Evolutionary conservation across 768 basidiomycete species (phyloP).

Genomic region (Serpula lacrymans): DNA sequence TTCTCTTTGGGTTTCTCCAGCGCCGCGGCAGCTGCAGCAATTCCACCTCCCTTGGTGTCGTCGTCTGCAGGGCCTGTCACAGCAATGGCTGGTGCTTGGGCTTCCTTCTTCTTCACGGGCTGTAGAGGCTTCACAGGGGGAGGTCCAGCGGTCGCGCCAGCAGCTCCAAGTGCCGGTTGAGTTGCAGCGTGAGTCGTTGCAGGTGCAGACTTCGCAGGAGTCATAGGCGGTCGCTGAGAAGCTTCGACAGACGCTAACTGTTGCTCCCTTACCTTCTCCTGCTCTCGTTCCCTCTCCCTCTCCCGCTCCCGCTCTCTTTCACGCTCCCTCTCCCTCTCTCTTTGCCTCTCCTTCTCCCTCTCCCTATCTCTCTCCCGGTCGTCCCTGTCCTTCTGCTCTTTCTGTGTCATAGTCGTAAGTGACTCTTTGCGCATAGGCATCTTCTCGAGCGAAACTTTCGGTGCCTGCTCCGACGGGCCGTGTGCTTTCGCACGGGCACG

Average conservation of each 20-base stretch:
- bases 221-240: constrained; percentile 36
- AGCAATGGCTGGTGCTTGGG: constrained; percentile 39
- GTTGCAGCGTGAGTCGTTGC: constrained; percentile 42
- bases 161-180: constrained; percentile 43
- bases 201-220: constrained; percentile 41
- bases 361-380: constrained; percentile 23
- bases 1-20: constrained; percentile 55
- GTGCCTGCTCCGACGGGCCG: constrained; percentile 38
- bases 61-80: constrained; percentile 47
- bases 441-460: constrained; percentile 29
- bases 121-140: constrained; percentile 74
- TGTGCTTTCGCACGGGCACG: constrained; percentile 61
- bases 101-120: constrained; percentile 59
- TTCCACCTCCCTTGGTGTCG: constrained; percentile 50
- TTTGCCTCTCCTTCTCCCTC: constrained; percentile 27
- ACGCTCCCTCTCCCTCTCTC: constrained; percentile 26
- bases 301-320: constrained; percentile 33
- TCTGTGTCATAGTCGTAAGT: constrained; percentile 30
- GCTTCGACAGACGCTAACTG: constrained; percentile 31
- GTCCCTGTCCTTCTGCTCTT: constrained; percentile 31
- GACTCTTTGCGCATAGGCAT: constrained; percentile 52
- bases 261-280: constrained; percentile 16
- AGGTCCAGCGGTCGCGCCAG: constrained; percentile 51
- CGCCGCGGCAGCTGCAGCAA: constrained; percentile 65
- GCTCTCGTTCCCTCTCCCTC: constrained; percentile 32